Evolutionary conservation across 2,329 filamentous ascomycete genomes (phyloP), one percentile per base, ranked within the genome.

Genomic region (Curvularia sp.): DNA sequence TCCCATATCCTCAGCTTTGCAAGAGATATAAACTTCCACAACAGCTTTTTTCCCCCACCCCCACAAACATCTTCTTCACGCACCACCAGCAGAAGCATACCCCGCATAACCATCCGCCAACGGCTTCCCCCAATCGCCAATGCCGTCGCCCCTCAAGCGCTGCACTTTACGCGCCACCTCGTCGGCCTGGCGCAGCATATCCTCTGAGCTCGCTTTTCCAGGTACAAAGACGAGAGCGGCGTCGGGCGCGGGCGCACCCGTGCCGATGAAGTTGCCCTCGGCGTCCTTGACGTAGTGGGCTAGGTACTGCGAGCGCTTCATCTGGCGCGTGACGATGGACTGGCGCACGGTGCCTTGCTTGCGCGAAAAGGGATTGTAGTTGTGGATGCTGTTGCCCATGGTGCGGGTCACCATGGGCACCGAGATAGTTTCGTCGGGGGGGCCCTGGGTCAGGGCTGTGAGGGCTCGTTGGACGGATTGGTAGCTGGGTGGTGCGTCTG

Each of bases 241-340:
- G 61, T 75, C 71, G 8, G 55, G 61, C 1, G 72, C 72, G 1
- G 64, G 59, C 7, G 45, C 60, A 23, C 64, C 60, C 0, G 69
- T 74, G 0, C 72, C 70, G 1, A 73, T 25, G 32, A 69, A 74
- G 3, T 71, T 73, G 1, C 72, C 73, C 2, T 72, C 54, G 0
- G 56, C 43, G 47, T 75, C 69, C 18, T 74, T 73, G n/a, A 65
- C 68, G 41, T 76, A 76, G 43, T 70, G 63, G 28, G 67, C 65
- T 1, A 69, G 58, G 54, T 73, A 75, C 42, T 57, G 42, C 2
- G 42, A 39, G 1, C 61, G 64, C 81, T 28, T 63, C 61, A 66
- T 66, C 5, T 55, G 53, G 2, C 64, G 56, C 13, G 48, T 32
- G 3, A 52, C 25, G 3, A 66, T 53, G 2, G 52, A 54, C 21